Conservation (phyloP, 352 stramenopile species). For the Pythium myriotylum region DNA sequence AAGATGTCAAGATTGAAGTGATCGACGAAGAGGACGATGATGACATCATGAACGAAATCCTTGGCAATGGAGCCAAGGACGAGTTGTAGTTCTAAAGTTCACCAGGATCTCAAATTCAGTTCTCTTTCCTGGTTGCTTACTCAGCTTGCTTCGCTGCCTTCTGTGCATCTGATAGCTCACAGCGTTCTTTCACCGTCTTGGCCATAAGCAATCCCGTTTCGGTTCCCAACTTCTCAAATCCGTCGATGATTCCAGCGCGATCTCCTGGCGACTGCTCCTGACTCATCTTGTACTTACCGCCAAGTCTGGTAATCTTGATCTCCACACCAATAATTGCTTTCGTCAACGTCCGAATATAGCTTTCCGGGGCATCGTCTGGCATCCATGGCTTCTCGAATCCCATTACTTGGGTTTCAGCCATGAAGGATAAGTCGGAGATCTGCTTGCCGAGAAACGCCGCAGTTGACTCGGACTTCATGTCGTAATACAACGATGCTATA, state of each 20-base stretch:
- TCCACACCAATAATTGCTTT: slow-evolving; percentile 31
- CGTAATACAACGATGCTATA: slow-evolving; percentile 16
- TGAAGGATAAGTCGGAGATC: slow-evolving; percentile 20
- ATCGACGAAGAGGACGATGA: slow-evolving; percentile 79
- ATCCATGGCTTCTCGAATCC: slow-evolving; percentile 24
- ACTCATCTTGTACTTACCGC: slow-evolving; percentile 31
- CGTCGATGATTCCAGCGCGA: slow-evolving; percentile 20
- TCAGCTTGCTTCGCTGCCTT: slow-evolving; percentile 2
- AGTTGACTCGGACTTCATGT: slow-evolving; percentile 14
- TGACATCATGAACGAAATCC: slow-evolving; percentile 87
- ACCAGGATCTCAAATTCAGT: too few relatives aligned
- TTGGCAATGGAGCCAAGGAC: slow-evolving; percentile 68
- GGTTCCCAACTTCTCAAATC: slow-evolving; percentile 19
- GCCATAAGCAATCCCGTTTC: slow-evolving; percentile 17
- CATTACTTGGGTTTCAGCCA: slow-evolving; percentile 26
- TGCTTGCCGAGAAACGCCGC: slow-evolving; percentile 16
- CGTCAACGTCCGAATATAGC: slow-evolving; percentile 19
- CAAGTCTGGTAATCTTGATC: slow-evolving; percentile 24
- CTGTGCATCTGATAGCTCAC: slow-evolving; percentile 13
- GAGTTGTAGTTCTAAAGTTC: slow-evolving; percentile 87
- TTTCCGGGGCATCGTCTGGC: slow-evolving; percentile 23
- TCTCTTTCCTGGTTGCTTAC: background rate
- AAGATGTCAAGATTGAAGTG: slow-evolving; percentile 75
- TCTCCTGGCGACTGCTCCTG: slow-evolving; percentile 21
- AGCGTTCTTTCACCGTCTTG: slow-evolving; percentile 21